phyloP scores from a whole-genome alignment of 345 rosid species.

The Dipteronia sinensis region DNA sequence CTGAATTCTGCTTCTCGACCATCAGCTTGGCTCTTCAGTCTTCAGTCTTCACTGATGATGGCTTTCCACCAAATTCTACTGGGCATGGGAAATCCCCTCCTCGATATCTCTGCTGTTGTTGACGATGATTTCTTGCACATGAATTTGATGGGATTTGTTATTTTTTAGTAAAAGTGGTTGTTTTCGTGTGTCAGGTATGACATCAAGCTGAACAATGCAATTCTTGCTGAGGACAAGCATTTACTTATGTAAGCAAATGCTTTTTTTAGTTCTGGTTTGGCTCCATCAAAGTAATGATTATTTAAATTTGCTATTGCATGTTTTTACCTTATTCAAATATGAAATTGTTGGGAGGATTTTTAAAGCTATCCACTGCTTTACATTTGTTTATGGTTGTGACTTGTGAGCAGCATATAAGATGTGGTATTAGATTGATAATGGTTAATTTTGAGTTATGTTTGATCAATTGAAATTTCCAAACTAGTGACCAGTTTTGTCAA shows the following conservation, averaged over 20 bases:
- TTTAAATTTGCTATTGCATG: not conserved
- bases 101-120: slow-evolving; percentile 93
- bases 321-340: not conserved
- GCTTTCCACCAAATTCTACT: slow-evolving; percentile 62
- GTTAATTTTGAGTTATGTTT: not conserved
- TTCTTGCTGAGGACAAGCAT: slow-evolving; percentile 96
- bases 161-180: not conserved
- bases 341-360: not conserved
- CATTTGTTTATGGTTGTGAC: not conserved
- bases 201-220: slow-evolving; percentile 85
- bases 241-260: slow-evolving; percentile 68
- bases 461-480: not conserved
- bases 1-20: not conserved
- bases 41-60: slow-evolving; percentile 44
- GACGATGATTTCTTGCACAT: slow-evolving; percentile 69
- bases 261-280: not conserved
- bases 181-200: slow-evolving; percentile 59
- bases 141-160: not conserved
- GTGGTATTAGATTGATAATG: not conserved
- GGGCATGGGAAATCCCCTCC: slow-evolving; percentile 99
- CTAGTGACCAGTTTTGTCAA: not conserved
- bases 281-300: not conserved
- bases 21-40: not conserved
- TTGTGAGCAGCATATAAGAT: not conserved
- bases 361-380: not conserved